Base-by-base conservation (phyloP, 2,329 filamentous ascomycete species). In the Didymella pinodella region DNA sequence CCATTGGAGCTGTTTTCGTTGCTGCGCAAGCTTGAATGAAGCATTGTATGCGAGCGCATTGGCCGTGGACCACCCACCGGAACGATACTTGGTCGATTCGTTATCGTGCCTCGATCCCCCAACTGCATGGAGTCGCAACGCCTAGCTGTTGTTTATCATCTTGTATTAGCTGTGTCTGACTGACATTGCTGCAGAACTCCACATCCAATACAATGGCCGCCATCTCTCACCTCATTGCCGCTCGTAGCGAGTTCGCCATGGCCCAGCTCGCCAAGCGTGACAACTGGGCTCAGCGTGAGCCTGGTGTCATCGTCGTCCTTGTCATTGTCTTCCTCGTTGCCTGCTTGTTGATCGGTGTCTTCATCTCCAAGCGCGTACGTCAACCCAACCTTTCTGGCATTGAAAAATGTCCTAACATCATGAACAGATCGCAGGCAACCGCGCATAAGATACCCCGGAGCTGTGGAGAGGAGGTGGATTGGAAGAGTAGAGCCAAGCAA, bases 221-320 rank as follows among this genome's bases (percentile, higher is more conserved):
- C 59, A 60, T 77, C 62, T 65, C 74, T 59, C 73, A 71, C 70
- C 73, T 73, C 59, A 67, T 77, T 62, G 67, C 72, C 59, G 73
- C 75, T 56, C 73, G 74, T 66, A 73, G 70, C 73, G 73, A 77
- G 62, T 70, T 65, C 53, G 70, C 73, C 55, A 62, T 76, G 65
- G 71, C 70, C 69, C 74, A 77, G 50, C 67, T 87, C 62, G 71
- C 78, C 70, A 86, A 83, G 79, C 82, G 86, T 77, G 43, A 60
- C 2, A 85, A 87, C 80, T 89, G 84, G 83, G 85, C 86, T 25
- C 66, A 75, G 61, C 68, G 76, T 31, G 84, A 89, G 69, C 81
- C 83, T 44, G 86, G 86, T 74, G 85, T 88, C 62, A 80, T 89
- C 49, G 78, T 88, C 64, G 86, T 89, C 56, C 86, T 89, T 76